Evolutionary conservation across 805 yeast genomes (phyloP), one percentile per base, ranked within the genome.

Genomic region (Metschnikowia cerradonensis): DNA sequence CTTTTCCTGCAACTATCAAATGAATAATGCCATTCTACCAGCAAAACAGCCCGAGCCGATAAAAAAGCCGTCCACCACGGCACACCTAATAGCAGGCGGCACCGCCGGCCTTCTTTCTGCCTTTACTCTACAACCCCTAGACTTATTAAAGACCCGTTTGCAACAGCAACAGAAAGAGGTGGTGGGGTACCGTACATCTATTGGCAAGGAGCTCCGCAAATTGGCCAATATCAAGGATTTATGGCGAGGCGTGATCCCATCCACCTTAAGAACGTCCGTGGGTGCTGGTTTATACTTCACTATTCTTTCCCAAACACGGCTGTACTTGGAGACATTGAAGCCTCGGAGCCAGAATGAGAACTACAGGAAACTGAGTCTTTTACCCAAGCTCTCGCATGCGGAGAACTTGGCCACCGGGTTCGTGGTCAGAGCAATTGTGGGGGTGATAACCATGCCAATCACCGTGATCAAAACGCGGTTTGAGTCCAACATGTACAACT

Each of bases 241-340:
- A 37, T 94, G 99, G 99, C 77, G 96, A 49, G 99, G 99, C 0
- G 92, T 96, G 0, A 60, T 90, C 36, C 97, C 99, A 0, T 88
- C 96, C 19, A 90, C 95, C 0, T 60, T 92, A 23, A 76, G 99
- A 52, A 92, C 97, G 0, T 89, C 97, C 0, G 73, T 89, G 11
- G 99, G 99, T 0, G 86, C 95, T 40, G 96, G 94, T 0, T 68
- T 94, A 33, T 94, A 94, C 61, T 75, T 94, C 48, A 79, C 96
- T 0, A 76, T 86, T 14, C 70, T 94, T 49, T 86, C 90, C 52
- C 58, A 76, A 4, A 71, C 83, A 49, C 73, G 98, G 52, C 72
- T 76, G 1, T 65, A 74, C 41, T 57, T 83, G 41, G 78, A 86
- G 11, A 48, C 49, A 11, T 45, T 54, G 46, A 62, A 64, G 47